Evolutionary conservation across 306 rosid genomes (phyloP).

Genomic region (Glycine soja): DNA sequence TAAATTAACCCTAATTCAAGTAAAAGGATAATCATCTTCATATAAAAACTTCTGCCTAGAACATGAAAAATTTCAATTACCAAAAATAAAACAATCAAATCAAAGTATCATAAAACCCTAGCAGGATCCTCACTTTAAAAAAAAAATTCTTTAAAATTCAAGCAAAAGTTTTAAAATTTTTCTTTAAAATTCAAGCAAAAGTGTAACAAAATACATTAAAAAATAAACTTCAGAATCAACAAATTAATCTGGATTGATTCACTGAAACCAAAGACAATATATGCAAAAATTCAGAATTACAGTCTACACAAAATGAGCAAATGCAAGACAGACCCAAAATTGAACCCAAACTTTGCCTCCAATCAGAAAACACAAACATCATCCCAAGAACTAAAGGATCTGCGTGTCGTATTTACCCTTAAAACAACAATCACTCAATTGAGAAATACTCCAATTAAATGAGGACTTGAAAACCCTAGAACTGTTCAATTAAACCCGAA

Average conservation of each 20-base stretch:
- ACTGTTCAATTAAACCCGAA: no score
- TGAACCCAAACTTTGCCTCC: not conserved
- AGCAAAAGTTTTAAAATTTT: not conserved
- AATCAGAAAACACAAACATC: no score
- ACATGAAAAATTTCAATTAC: not conserved
- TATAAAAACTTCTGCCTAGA: not conserved
- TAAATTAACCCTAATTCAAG: not conserved
- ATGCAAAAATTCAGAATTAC: not conserved
- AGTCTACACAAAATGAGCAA: not conserved
- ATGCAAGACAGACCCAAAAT: not conserved
- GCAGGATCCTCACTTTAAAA: not conserved
- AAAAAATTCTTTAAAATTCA: not conserved
- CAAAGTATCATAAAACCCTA: not conserved
- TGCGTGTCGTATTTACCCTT: no score
- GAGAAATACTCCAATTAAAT: no score
- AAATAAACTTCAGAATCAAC: not conserved
- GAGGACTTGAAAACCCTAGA: no score
- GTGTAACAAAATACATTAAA: not conserved
- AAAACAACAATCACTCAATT: no score
- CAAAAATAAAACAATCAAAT: not conserved
- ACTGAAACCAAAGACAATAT: not conserved
- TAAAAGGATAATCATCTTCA: not conserved
- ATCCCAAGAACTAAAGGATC: no score
- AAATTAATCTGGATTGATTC: not conserved
- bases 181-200: not conserved